Percentiles rank a stretch among this genome's conserved stretches.
Evolutionary conservation across 768 basidiomycete species (phyloP).

Genomic region (Lactarius sanguifluus): DNA sequence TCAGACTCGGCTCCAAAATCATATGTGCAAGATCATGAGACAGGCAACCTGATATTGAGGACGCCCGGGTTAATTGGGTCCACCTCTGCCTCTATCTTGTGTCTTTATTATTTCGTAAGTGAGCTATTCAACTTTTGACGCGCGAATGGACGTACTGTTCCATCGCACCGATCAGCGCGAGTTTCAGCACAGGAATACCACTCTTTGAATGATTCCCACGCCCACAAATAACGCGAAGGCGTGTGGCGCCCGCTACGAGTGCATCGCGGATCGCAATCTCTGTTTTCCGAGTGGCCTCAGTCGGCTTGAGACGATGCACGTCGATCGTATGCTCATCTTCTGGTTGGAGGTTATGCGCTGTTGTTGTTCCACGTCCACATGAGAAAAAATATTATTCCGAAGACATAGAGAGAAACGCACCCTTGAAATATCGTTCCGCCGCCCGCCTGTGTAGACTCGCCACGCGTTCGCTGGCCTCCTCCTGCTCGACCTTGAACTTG

Average conservation of each 20-base stretch:
- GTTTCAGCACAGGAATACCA: conserved; percentile 37
- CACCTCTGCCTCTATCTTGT: conserved; percentile 33
- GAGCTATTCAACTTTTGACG: not conserved
- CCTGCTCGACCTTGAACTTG: conserved; percentile 35
- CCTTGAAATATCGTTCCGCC: conserved; percentile 37
- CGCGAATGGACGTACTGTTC: conserved; percentile 30
- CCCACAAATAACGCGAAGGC: conserved; percentile 39
- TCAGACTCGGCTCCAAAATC: conserved; percentile 10
- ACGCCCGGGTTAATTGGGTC: conserved; percentile 36
- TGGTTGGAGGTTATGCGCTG: conserved; percentile 36
- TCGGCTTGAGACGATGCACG: conserved; percentile 38
- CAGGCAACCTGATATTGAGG: conserved; percentile 34
- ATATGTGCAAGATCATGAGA: conserved; percentile 12
- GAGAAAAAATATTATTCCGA: not conserved
- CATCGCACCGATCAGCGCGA: conserved; percentile 35
- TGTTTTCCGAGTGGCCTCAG: conserved; percentile 36
- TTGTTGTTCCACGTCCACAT: conserved; percentile 13
- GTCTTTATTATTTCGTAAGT: conserved; percentile 24
- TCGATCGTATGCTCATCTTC: conserved; percentile 37
- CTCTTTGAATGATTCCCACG: conserved; percentile 37
- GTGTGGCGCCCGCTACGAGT: conserved; percentile 33
- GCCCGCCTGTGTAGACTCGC: conserved; percentile 37
- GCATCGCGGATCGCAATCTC: conserved; percentile 38
- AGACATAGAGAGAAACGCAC: conserved; percentile 27
- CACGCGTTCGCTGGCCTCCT: conserved; percentile 34